These are phyloP conservation scores for Mariannaea sp. DNA, from an alignment of 2,329 filamentous ascomycete species.

Conservation along the genomic window DNA sequence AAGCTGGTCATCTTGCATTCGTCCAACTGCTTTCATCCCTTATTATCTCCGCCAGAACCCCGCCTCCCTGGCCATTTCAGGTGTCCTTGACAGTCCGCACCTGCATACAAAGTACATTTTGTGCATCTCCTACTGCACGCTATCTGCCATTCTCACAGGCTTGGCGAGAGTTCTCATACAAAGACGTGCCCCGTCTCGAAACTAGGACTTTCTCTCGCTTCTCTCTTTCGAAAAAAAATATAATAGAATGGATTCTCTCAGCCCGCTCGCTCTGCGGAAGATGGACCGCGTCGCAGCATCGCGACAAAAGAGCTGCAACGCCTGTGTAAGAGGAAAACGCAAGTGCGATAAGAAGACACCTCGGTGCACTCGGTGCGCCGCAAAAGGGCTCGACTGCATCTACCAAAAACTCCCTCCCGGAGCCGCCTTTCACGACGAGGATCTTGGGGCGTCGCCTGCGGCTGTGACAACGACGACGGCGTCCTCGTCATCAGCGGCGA, in stretches of 20 bases:
- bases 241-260: slow-evolving; percentile 36
- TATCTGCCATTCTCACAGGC: too few relatives aligned
- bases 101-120: not conserved
- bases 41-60: slow-evolving; percentile 5
- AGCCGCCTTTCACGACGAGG: slow-evolving; percentile 29
- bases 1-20: not conserved
- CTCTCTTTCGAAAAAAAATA: not conserved
- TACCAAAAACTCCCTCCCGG: slow-evolving; percentile 46
- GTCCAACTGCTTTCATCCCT: not conserved
- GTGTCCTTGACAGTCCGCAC: not conserved
- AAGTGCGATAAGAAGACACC: slow-evolving; percentile 53
- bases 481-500: slow-evolving; percentile 2
- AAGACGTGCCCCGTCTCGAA: too few relatives aligned
- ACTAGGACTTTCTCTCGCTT: slow-evolving; percentile 10
- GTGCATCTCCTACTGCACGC: slow-evolving; percentile 6
- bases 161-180: too few relatives aligned
- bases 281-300: slow-evolving; percentile 45
- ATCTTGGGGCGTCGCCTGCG: slow-evolving; percentile 13
- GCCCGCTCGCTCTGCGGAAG: slow-evolving; percentile 37
- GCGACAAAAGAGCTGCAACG: slow-evolving; percentile 57
- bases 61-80: not conserved
- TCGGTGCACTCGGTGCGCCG: slow-evolving; percentile 49
- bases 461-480: not conserved
- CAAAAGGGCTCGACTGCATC: slow-evolving; percentile 48
- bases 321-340: slow-evolving; percentile 53